These are phyloP conservation scores for Fagopyrum esculentum DNA, from an alignment of 148 eudicot genomes.

Conservation along the genomic window DNA sequence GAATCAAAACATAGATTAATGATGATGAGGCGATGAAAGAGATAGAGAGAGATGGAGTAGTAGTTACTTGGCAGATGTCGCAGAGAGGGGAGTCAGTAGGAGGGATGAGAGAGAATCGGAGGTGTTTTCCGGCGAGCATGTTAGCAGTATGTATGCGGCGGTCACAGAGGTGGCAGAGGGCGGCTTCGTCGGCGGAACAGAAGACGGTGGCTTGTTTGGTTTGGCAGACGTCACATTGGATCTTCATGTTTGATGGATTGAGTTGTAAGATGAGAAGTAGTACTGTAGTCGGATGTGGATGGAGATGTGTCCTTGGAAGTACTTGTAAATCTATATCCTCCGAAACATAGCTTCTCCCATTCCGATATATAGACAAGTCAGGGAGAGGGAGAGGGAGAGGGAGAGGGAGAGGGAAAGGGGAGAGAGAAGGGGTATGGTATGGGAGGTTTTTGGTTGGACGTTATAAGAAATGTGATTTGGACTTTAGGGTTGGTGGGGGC, in stretches of 20 bases:
- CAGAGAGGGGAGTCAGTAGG: slow-evolving; percentile 44
- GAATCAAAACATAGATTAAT: not conserved
- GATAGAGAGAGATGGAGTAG: not conserved
- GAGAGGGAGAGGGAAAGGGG: not conserved
- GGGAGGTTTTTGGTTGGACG: not conserved
- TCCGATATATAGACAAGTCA: not conserved
- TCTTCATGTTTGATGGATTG: slow-evolving; percentile 36
- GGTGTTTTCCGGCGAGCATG: slow-evolving; percentile 64
- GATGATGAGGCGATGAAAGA: not conserved
- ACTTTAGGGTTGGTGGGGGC: not conserved
- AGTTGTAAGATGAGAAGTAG: not conserved
- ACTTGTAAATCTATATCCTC: not conserved
- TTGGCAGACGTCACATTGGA: slow-evolving; percentile 63
- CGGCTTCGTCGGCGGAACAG: slow-evolving; percentile 59
- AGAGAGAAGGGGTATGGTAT: not conserved
- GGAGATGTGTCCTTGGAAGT: not conserved
- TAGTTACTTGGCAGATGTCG: slow-evolving; percentile 60
- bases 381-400: not conserved
- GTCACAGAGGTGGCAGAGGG: slow-evolving; percentile 56
- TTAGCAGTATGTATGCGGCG: slow-evolving; percentile 65
- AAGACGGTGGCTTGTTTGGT: slow-evolving; percentile 41
- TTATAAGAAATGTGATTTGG: not conserved
- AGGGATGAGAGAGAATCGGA: slow-evolving; percentile 45
- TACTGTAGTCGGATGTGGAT: not conserved
- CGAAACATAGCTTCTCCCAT: not conserved